A percentile compares a stretch with the other conserved stretches of the same genome.
These are phyloP conservation scores for Dictyostelium purpureum DNA, from an alignment of 78 protist genomes.

Conservation along the genomic window DNA sequence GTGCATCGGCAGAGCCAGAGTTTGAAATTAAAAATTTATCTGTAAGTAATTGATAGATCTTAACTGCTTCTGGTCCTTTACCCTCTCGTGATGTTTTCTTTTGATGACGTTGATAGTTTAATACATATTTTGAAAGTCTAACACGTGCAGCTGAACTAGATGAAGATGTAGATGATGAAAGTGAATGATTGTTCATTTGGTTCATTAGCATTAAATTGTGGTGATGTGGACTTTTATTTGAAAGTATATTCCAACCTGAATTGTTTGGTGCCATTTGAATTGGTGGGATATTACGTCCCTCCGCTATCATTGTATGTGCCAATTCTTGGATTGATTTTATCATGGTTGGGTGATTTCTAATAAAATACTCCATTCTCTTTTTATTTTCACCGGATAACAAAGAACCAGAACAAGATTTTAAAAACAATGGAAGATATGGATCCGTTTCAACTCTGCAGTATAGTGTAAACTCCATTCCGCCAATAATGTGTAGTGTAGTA, in stretches of 20 bases:
- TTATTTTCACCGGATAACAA: background rate
- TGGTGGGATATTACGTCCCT: conserved; percentile 36
- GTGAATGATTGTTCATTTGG: too few relatives aligned
- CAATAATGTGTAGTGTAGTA: conserved; percentile 35
- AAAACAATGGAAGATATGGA: conserved; percentile 50
- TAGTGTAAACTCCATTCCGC: conserved; percentile 57
- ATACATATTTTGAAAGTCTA: conserved; percentile 3
- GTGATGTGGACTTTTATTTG: background rate
- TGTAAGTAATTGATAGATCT: conserved; percentile 35
- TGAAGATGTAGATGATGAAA: background rate
- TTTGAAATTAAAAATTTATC: conserved; percentile 61
- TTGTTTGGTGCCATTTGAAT: background rate
- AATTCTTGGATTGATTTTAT: conserved; percentile 44
- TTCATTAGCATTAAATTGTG: background rate
- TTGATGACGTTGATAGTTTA: background rate
- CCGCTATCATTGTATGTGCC: conserved; percentile 42
- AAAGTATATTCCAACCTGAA: background rate
- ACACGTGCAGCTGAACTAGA: conserved; percentile 1
- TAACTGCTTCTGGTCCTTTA: background rate
- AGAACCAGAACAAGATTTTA: conserved; percentile 53
- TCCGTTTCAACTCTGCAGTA: conserved; percentile 55
- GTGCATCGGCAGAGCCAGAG: conserved; percentile 20
- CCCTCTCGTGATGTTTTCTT: background rate
- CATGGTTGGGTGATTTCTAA: conserved; percentile 10
- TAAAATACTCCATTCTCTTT: conserved; percentile 6